phyloP scores from a whole-genome alignment of 148 eudicot genomes.

The Salicornia ramosissima region DNA sequence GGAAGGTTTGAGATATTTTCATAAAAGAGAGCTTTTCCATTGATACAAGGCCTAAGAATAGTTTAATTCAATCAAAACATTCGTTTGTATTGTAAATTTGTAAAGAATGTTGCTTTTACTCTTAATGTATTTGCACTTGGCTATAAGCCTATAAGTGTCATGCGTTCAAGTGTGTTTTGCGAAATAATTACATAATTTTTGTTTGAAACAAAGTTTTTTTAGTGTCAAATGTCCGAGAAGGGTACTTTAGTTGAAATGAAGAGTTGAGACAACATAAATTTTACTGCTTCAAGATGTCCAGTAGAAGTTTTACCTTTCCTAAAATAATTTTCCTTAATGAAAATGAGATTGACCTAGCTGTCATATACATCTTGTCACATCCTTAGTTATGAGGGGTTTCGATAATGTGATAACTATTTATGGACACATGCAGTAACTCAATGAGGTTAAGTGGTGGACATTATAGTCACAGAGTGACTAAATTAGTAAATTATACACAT shows the following conservation, averaged over 20 bases:
- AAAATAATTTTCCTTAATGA: background rate
- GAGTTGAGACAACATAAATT: no score
- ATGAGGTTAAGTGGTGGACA: background rate
- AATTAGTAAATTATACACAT: background rate
- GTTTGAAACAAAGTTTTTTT: no score
- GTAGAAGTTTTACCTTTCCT: background rate
- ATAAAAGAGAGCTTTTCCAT: background rate
- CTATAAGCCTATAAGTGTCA: no score
- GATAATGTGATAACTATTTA: background rate
- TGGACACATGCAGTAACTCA: background rate
- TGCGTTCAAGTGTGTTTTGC: no score
- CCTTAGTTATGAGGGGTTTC: background rate
- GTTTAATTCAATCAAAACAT: background rate
- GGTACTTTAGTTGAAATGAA: no score
- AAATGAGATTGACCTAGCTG: background rate
- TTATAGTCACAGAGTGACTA: background rate
- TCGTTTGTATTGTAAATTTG: background rate
- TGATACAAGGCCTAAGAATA: background rate
- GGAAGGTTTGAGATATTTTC: background rate
- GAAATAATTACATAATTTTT: no score
- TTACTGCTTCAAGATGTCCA: background rate
- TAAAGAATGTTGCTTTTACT: background rate
- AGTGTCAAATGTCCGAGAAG: no score
- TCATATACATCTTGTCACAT: background rate
- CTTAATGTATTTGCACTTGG: no score